Evolutionary conservation across 805 yeast species (phyloP), one percentile per base, ranked within the genome.

Genomic region (Spathaspora passalidarum): DNA sequence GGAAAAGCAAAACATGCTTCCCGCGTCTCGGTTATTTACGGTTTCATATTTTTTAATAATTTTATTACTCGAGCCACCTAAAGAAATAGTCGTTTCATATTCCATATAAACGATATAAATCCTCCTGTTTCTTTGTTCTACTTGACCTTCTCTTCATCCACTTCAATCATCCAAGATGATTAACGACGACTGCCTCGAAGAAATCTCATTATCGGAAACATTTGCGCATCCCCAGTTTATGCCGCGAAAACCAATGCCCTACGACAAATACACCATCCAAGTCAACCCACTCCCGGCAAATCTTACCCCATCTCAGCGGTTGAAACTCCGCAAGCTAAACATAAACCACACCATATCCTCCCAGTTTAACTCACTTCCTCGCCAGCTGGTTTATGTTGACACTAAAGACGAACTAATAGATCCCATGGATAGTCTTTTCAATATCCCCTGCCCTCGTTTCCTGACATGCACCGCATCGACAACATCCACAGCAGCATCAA

Each of bases 391-490:
- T 8, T 20, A 3, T 21, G 13, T 36, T 9, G 39, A 39, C 21
- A 16, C 46, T 36, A 46, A 46, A 35, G 58, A 54, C 20, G 51
- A 47, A 21, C 35, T 42, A 21, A 49, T 52, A 14, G 53, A 51
- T 26, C 54, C 47, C 14, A 79, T 73, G 10, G 34, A 29, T 3
- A 10, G 29, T 37, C 76, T 83, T 48, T 84, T 69, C 62, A 83
- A 84, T 53, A 86, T 84, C 16, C 90, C 90, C 2, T 86, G 0
- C 82, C 80, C 34, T 29, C 34, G 34, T 29, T 29, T 29, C 14
- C 34, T 29, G 34, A 29, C 32, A 26, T 26, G 32, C 13, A 26
- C 34, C 6, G 14, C 34, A 13, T 29, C 34, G 6, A 29, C 34
- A 6, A 17, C 14, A 29, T 29, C 34, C 6, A 29, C 34, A 10